These are phyloP conservation scores for Fusarium sp. DNA, from an alignment of 2,329 filamentous ascomycete species.

Conservation along the genomic window DNA sequence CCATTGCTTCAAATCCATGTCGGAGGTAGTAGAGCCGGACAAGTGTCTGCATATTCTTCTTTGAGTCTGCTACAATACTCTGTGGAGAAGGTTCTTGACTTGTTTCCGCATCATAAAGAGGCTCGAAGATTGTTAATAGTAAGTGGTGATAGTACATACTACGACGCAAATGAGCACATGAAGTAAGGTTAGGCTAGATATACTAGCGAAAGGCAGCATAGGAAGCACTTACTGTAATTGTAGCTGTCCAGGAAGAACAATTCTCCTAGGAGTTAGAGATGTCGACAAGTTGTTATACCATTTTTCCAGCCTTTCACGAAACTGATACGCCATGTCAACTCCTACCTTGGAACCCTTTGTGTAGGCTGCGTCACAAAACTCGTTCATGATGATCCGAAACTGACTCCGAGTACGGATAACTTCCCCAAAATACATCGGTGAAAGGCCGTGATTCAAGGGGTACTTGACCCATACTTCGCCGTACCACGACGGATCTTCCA, in stretches of 20 bases:
- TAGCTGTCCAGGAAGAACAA: slow-evolving; percentile 51
- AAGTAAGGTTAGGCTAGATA: neutral
- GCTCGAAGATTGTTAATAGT: slow-evolving; percentile 45
- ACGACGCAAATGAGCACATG: too few species aligned
- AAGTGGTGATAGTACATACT: slow-evolving; percentile 46
- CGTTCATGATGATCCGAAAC: slow-evolving; percentile 52
- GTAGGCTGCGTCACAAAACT: slow-evolving; percentile 40
- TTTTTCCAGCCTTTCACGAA: slow-evolving; percentile 32
- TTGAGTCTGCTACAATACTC: slow-evolving; percentile 39
- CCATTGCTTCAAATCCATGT: slow-evolving; percentile 49
- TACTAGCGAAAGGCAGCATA: too few species aligned
- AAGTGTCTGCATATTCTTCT: slow-evolving; percentile 41
- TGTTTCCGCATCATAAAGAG: slow-evolving; percentile 18
- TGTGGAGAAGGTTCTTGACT: neutral
- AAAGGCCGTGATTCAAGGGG: slow-evolving; percentile 41
- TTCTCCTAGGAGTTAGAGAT: slow-evolving; percentile 44
- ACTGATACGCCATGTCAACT: slow-evolving; percentile 33
- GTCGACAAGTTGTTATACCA: slow-evolving; percentile 48
- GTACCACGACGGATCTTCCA: slow-evolving; percentile 45
- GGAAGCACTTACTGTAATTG: slow-evolving; percentile 50
- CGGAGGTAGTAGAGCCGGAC: slow-evolving; percentile 49
- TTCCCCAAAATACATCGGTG: slow-evolving; percentile 43
- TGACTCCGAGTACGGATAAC: slow-evolving; percentile 45
- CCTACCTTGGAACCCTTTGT: slow-evolving; percentile 23
- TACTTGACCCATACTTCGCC: slow-evolving; percentile 54